A percentile compares a stretch with the other conserved stretches of the same genome.
Conservation (phyloP, 1,284 basidiomycete species). For the Fistulina hepatica region DNA sequence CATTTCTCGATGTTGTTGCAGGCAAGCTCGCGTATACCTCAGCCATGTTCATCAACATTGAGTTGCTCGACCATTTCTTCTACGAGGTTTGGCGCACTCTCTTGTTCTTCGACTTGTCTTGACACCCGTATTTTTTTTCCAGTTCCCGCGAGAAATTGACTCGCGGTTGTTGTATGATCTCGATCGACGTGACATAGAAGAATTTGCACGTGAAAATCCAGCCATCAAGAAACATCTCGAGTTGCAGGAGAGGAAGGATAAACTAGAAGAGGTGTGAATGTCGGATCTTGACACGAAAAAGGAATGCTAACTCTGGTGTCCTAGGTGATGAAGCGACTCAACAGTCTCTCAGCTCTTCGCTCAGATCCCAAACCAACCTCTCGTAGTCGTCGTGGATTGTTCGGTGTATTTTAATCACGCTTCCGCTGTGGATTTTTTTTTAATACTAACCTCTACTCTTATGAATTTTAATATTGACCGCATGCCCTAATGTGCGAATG, state of each 20-base stretch:
- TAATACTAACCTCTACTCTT: conserved; percentile 10
- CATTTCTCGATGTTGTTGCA: conserved; percentile 92
- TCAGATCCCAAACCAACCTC: conserved; percentile 62
- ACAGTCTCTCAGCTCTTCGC: conserved; percentile 74
- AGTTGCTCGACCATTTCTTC: conserved; percentile 96
- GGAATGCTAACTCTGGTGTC: conserved; percentile 4
- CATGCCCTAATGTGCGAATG: conserved; percentile 10
- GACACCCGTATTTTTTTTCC: background rate
- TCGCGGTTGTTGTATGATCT: conserved; percentile 89
- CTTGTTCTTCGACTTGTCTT: conserved; percentile 3
- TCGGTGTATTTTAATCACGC: conserved; percentile 50
- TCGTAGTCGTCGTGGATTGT: conserved; percentile 61
- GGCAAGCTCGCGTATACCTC: conserved; percentile 96
- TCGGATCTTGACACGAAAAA: background rate
- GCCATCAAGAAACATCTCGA: conserved; percentile 81
- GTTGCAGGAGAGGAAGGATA: conserved; percentile 93
- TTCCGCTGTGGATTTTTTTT: conserved; percentile 10
- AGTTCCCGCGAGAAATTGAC: conserved; percentile 98
- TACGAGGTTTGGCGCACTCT: conserved; percentile 58
- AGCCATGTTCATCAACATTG: conserved; percentile 98
- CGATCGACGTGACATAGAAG: conserved; percentile 74
- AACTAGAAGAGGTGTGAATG: conserved; percentile 76
- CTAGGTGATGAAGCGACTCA: conserved; percentile 87
- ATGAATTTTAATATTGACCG: too few relatives aligned
- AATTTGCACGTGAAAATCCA: conserved; percentile 94